These are phyloP conservation scores for Ogataea paraovalis DNA, from an alignment of 805 yeast species.

Conservation along the genomic window DNA sequence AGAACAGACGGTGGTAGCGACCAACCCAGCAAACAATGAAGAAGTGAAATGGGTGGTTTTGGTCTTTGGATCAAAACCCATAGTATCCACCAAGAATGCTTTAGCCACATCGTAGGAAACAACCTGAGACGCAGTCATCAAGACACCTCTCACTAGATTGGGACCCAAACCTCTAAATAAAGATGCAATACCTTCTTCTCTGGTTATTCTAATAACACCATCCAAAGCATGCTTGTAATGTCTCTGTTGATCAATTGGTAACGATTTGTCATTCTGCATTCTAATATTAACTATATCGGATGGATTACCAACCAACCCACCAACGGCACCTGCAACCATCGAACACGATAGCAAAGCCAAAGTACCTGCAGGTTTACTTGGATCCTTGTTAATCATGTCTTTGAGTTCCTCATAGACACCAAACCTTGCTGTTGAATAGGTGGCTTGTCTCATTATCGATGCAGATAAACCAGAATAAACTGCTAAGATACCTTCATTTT, in stretches of 20 bases:
- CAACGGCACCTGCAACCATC: constrained; percentile 80
- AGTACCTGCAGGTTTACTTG: constrained; percentile 49
- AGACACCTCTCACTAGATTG: constrained; percentile 71
- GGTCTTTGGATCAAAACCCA: constrained; percentile 53
- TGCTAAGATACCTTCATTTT: constrained; percentile 62
- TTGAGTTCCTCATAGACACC: constrained; percentile 81
- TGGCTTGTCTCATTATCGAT: constrained; percentile 77
- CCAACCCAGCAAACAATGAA: constrained; percentile 75
- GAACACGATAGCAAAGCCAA: constrained; percentile 66
- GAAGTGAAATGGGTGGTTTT: constrained; percentile 75
- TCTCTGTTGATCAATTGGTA: constrained; percentile 62
- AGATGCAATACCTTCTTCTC: constrained; percentile 56
- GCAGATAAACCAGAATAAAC: constrained; percentile 84
- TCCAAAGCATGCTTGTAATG: constrained; percentile 75
- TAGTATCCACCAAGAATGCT: constrained; percentile 45
- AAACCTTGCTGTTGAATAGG: constrained; percentile 81
- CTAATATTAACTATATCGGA: constrained; percentile 83
- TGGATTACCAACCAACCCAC: constrained; percentile 86
- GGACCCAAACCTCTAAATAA: constrained; percentile 75
- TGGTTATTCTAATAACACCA: constrained; percentile 58
- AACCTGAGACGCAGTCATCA: constrained; percentile 90
- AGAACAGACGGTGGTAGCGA: constrained; percentile 88
- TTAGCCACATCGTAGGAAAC: constrained; percentile 82
- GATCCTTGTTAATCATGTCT: constrained; percentile 42
- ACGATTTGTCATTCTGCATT: constrained; percentile 83